phyloP scores from a whole-genome alignment of 83 land plant genomes.

The Diphasiastrum complanatum region DNA sequence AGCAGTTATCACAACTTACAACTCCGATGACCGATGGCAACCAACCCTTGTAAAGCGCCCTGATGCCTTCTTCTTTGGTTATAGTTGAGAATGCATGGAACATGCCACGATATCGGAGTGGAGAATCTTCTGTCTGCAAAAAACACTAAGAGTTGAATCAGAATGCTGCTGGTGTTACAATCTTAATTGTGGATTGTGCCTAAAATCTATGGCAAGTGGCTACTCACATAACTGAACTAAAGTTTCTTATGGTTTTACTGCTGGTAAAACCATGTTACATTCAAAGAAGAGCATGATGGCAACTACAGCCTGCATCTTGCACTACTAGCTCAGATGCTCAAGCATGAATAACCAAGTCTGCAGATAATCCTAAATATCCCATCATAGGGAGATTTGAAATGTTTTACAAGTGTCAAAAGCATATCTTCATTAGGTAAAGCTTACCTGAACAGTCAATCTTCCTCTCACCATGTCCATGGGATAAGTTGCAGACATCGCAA shows the following conservation, averaged over 20 bases:
- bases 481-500: constrained; percentile 97
- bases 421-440: background rate
- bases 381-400: background rate
- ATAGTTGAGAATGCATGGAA: constrained; percentile 75
- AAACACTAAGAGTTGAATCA: background rate
- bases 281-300: no score
- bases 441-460: constrained; percentile 87
- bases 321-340: background rate
- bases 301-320: no score
- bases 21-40: constrained; percentile 97
- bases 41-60: constrained; percentile 91
- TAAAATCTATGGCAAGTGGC: no score
- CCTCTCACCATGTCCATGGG: constrained; percentile 99
- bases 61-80: constrained; percentile 56
- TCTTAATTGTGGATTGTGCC: no score
- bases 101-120: constrained; percentile 82
- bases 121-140: constrained; percentile 75
- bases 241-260: background rate
- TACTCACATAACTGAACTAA: no score
- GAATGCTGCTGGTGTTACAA: background rate
- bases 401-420: background rate
- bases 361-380: background rate
- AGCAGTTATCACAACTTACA: constrained; percentile 34
- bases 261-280: background rate
- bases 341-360: background rate